Percentiles rank a stretch among this genome's conserved stretches.
Conservation (phyloP, 331 rosid genomes). For the Phaseolus coccineus region DNA sequence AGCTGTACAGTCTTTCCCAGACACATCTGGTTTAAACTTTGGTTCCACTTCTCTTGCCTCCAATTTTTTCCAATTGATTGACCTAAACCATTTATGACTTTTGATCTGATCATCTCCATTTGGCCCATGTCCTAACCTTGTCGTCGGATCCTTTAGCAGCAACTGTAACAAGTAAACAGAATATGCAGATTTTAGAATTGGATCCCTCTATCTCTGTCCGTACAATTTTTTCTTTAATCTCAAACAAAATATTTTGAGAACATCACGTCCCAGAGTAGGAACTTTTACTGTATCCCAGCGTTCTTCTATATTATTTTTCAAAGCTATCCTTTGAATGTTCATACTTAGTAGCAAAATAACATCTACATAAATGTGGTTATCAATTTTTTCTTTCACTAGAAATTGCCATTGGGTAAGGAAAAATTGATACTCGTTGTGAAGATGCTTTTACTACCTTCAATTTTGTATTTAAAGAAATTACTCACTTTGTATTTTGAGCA, state of each 20-base stretch:
- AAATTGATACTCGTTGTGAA: not conserved
- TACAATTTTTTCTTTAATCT: not conserved
- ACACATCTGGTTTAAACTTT: conserved; percentile 87
- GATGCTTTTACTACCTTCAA: not conserved
- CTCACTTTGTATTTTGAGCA: not conserved
- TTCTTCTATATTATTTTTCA: not conserved
- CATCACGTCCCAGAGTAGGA: conserved; percentile 2
- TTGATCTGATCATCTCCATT: conserved; percentile 77
- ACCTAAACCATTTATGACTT: conserved; percentile 80
- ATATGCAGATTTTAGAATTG: conserved; percentile 28
- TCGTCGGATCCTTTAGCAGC: conserved; percentile 83
- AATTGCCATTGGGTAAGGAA: not conserved
- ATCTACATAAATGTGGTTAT: not conserved
- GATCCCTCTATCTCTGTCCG: not conserved
- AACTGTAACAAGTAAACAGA: conserved; percentile 59
- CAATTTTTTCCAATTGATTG: conserved; percentile 89
- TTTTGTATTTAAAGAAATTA: conserved; percentile 10
- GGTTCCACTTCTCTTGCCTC: conserved; percentile 85
- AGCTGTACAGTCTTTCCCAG: conserved; percentile 81
- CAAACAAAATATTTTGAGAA: not conserved
- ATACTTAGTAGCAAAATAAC: not conserved
- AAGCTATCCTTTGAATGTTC: not conserved
- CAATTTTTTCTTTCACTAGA: not conserved
- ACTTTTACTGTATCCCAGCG: not conserved
- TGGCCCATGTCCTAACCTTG: conserved; percentile 82